Evolutionary conservation across 768 basidiomycete species (phyloP).

Genomic region (Russula earlei): DNA sequence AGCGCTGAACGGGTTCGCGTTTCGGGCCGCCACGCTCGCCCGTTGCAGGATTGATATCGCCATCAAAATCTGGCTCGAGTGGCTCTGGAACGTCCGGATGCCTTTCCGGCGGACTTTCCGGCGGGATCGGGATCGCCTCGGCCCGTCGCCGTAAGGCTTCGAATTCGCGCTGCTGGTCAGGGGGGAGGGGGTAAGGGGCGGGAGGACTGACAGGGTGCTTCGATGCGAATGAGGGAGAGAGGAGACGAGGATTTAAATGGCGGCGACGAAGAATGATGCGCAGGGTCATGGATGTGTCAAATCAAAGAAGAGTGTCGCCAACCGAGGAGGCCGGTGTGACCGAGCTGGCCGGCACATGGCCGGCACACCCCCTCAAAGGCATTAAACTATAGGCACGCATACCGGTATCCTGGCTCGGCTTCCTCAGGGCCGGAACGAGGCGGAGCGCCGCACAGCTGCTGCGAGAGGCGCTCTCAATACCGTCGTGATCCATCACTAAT

Average conservation of each 20-base stretch:
- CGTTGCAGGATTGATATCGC: slow-evolving; percentile 70
- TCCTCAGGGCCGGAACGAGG: neutral
- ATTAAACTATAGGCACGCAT: too few relatives aligned
- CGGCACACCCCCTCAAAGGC: neutral
- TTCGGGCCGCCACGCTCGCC: slow-evolving; percentile 87
- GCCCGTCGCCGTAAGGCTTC: slow-evolving; percentile 69
- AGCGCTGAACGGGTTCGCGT: slow-evolving; percentile 63
- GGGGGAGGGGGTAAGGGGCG: slow-evolving; percentile 65
- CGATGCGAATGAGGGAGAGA: slow-evolving; percentile 22
- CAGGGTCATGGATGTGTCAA: neutral
- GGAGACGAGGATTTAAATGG: neutral
- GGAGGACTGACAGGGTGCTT: slow-evolving; percentile 42
- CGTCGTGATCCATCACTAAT: slow-evolving; percentile 5
- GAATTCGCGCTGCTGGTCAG: slow-evolving; percentile 73
- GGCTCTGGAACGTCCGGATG: slow-evolving; percentile 65
- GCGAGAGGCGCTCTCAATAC: neutral
- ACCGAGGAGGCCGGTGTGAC: neutral
- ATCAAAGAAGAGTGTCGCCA: neutral
- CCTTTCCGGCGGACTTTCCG: slow-evolving; percentile 30
- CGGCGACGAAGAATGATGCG: neutral
- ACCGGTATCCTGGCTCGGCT: too few relatives aligned
- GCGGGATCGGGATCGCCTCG: slow-evolving; percentile 30
- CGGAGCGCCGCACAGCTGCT: neutral
- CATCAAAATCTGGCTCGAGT: slow-evolving; percentile 61
- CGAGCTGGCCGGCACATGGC: neutral